phyloP scores from a whole-genome alignment of 2,329 filamentous ascomycete genomes.

The Alternaria sp. region DNA sequence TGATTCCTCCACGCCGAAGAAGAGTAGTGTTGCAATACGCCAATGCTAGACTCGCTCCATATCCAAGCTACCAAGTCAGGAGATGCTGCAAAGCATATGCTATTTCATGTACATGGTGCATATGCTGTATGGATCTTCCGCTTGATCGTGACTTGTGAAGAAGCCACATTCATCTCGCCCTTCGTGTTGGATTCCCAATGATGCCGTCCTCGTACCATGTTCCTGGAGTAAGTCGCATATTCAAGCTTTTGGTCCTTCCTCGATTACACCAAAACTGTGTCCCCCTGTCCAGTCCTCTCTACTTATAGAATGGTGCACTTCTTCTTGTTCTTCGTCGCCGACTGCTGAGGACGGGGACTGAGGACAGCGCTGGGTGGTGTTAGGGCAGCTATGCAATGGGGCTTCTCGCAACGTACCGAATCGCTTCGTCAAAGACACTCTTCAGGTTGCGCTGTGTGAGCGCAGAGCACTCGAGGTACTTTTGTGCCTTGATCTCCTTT shows the following conservation, averaged over 20 bases:
- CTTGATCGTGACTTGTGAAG: not conserved
- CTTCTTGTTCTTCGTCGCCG: constrained; percentile 39
- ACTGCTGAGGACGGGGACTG: constrained; percentile 49
- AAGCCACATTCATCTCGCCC: constrained; percentile 12
- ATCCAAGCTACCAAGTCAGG: constrained; percentile 27
- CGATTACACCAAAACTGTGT: constrained; percentile 32
- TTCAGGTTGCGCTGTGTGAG: constrained; percentile 96
- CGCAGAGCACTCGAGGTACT: constrained; percentile 97
- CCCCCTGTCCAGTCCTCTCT: constrained; percentile 1
- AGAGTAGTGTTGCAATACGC: constrained; percentile 36
- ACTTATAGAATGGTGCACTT: constrained; percentile 44
- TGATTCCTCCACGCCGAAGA: constrained; percentile 42
- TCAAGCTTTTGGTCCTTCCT: constrained; percentile 33
- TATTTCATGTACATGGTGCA: constrained; percentile 27
- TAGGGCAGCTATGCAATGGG: constrained; percentile 17
- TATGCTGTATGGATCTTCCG: constrained; percentile 22
- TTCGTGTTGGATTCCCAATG: constrained; percentile 9
- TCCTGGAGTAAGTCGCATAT: constrained; percentile 25
- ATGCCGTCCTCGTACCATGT: constrained; percentile 13
- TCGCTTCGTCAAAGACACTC: constrained; percentile 98
- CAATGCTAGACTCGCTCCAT: constrained; percentile 30
- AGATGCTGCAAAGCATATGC: constrained; percentile 32
- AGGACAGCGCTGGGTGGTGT: constrained; percentile 50
- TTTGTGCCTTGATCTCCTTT: constrained; percentile 94
- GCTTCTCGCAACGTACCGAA: constrained; percentile 72